A percentile compares a stretch with the other conserved stretches of the same genome.
These are phyloP conservation scores for Raphanus raphanistrum DNA, from an alignment of 345 rosid species.

Conservation along the genomic window DNA sequence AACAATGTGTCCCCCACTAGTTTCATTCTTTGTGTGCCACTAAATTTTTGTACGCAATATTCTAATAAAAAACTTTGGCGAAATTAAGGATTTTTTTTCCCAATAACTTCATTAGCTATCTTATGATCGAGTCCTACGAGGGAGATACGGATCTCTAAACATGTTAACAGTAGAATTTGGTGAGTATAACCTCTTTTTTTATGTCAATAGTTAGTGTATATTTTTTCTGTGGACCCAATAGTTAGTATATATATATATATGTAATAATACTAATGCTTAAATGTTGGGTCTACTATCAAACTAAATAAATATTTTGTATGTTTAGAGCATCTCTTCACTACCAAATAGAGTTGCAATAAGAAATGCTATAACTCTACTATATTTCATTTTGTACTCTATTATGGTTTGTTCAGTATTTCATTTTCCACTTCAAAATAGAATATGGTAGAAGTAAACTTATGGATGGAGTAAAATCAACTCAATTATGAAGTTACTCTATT, in stretches of 20 bases:
- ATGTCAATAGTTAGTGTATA: background rate
- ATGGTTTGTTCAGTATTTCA: no score
- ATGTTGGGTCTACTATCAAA: background rate
- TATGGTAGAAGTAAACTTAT: no score
- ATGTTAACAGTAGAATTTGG: background rate
- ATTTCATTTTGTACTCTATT: no score
- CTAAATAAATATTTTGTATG: background rate
- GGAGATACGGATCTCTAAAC: background rate
- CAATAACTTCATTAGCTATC: background rate
- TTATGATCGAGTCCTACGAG: background rate
- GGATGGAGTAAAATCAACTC: no score
- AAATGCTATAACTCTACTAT: no score
- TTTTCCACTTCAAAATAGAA: no score
- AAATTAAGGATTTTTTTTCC: background rate
- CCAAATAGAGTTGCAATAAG: no score
- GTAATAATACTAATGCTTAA: background rate
- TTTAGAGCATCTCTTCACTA: no score
- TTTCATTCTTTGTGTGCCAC: slow-evolving; percentile 32
- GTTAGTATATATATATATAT: no score
- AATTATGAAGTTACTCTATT: no score
- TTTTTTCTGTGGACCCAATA: background rate
- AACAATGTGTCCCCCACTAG: slow-evolving; percentile 22
- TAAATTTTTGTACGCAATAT: slow-evolving; percentile 1
- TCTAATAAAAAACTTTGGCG: slow-evolving; percentile 19
- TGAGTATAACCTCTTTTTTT: background rate